Conservation (phyloP, 495 filamentous ascomycete species). For the Schizothecium vesticola region DNA sequence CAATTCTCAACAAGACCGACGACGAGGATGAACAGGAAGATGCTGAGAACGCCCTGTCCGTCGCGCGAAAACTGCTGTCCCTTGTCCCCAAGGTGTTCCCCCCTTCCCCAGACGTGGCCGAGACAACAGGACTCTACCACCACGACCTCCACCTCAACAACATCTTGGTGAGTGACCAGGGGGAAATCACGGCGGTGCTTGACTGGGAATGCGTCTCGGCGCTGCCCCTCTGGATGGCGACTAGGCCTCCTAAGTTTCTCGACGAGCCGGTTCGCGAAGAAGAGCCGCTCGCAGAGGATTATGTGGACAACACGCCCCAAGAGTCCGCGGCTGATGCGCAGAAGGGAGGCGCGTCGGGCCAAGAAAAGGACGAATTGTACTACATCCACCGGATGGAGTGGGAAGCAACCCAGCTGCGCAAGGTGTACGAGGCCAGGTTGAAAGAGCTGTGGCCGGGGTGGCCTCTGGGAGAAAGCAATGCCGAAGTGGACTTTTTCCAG, state of each 20-base stretch:
- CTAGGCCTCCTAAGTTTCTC: constrained; percentile 41
- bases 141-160: constrained; percentile 43
- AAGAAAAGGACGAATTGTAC: constrained; percentile 22
- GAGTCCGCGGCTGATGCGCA: neutral
- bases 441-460: constrained; percentile 16
- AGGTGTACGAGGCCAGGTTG: constrained; percentile 20
- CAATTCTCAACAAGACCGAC: constrained; percentile 3
- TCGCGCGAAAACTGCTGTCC: constrained; percentile 11
- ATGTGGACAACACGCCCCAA: constrained; percentile 19
- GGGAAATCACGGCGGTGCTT: constrained; percentile 39
- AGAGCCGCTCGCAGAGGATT: constrained; percentile 24
- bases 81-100: constrained; percentile 20
- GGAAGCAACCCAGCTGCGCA: constrained; percentile 23
- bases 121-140: constrained; percentile 37
- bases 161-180: constrained; percentile 43
- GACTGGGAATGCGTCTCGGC: constrained; percentile 50
- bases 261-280: constrained; percentile 19
- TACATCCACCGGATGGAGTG: constrained; percentile 27
- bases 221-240: constrained; percentile 42
- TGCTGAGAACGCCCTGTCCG: constrained; percentile 7
- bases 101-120: constrained; percentile 7
- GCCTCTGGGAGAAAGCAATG: constrained; percentile 4
- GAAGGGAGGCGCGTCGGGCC: neutral
- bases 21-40: constrained; percentile 20
- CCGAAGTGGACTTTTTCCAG: constrained; percentile 17